A percentile compares a stretch with the other conserved stretches of the same genome.
These are phyloP conservation scores for Exophiala dermatitidis DNA, from an alignment of 2,329 filamentous ascomycete species.

Conservation along the genomic window DNA sequence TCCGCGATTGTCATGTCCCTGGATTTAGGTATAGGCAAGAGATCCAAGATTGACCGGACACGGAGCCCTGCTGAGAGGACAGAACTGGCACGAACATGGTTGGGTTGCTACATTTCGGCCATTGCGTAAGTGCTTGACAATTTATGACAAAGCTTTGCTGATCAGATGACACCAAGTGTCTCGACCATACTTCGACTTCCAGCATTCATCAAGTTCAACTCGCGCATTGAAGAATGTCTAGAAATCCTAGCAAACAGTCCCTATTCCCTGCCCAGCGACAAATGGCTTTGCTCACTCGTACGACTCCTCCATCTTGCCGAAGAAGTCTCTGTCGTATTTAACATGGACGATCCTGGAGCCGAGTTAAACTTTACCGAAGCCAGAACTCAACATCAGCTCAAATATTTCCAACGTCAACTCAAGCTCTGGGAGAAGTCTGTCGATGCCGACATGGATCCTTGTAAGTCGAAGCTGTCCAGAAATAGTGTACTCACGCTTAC, in stretches of 20 bases:
- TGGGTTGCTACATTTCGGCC: slow-evolving; percentile 54
- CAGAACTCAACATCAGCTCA: slow-evolving; percentile 57
- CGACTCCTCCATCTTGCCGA: slow-evolving; percentile 57
- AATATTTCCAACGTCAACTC: slow-evolving; percentile 57
- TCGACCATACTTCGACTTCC: slow-evolving; percentile 52
- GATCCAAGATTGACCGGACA: slow-evolving; percentile 35
- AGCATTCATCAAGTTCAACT: slow-evolving; percentile 52
- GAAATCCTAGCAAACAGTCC: slow-evolving; percentile 49
- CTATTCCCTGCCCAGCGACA: slow-evolving; percentile 49
- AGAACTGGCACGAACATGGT: slow-evolving; percentile 52
- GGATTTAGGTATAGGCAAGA: slow-evolving; percentile 67
- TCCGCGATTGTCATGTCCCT: slow-evolving; percentile 72
- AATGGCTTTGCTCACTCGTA: slow-evolving; percentile 49
- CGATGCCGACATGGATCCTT: slow-evolving; percentile 45
- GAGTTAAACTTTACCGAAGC: slow-evolving; percentile 51
- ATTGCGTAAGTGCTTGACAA: slow-evolving; percentile 39
- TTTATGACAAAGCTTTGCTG: slow-evolving; percentile 35
- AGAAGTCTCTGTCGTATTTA: slow-evolving; percentile 59
- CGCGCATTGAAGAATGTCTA: slow-evolving; percentile 56
- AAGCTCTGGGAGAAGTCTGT: slow-evolving; percentile 52
- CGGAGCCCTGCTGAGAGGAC: slow-evolving; percentile 43
- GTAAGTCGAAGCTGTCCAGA: slow-evolving; percentile 40
- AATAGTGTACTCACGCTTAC: background rate
- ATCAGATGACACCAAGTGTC: slow-evolving; percentile 47
- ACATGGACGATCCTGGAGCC: slow-evolving; percentile 54